phyloP scores from a whole-genome alignment of 768 basidiomycete species.

The Lanmaoa pseudosensibilis region DNA sequence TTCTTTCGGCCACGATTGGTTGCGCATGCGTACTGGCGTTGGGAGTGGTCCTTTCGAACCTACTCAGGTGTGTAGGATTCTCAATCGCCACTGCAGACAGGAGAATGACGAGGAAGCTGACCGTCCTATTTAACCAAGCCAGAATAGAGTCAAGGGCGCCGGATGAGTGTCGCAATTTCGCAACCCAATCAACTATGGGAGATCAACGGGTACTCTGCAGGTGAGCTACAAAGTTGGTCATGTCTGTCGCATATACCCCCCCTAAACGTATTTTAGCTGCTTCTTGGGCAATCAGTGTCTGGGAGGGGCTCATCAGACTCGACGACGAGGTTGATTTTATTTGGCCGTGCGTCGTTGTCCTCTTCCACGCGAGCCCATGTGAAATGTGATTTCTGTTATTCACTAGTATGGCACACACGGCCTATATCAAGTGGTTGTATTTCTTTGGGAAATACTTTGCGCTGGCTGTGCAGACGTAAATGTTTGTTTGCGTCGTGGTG shows the following conservation, averaged over 20 bases:
- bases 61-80: background rate
- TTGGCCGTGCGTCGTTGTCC: constrained; percentile 21
- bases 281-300: constrained; percentile 10
- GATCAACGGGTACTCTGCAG: constrained; percentile 8
- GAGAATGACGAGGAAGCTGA: background rate
- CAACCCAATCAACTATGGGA: background rate
- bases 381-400: background rate
- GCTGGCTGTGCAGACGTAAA: constrained; percentile 19
- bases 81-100: background rate
- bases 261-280: constrained; percentile 2
- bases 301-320: constrained; percentile 21
- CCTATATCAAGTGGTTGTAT: constrained; percentile 29
- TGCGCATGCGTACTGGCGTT: background rate
- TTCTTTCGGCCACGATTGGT: background rate
- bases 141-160: background rate
- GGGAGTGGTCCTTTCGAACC: background rate
- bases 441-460: constrained; percentile 24
- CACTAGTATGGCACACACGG: constrained; percentile 15
- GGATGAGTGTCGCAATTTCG: background rate
- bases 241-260: background rate
- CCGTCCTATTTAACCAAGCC: background rate
- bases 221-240: background rate
- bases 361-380: background rate
- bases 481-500: background rate
- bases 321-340: constrained; percentile 22